Conservation (phyloP, 163 green algal genomes). For the Scenedesmus sp. region DNA sequence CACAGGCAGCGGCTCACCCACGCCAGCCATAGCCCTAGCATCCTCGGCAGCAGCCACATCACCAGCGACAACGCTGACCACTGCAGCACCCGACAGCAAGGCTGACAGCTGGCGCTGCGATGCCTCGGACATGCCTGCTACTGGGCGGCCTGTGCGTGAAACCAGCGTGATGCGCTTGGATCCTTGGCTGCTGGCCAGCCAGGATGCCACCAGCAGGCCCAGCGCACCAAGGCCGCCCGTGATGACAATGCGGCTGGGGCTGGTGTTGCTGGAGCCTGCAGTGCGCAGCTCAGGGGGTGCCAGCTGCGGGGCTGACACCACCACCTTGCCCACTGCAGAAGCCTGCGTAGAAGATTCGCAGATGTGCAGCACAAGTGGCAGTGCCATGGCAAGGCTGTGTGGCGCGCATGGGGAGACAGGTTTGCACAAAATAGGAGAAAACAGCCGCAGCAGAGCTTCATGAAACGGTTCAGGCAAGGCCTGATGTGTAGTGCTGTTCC, state of each 20-base stretch:
- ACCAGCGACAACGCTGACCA: slow-evolving; percentile 39
- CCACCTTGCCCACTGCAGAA: slow-evolving; percentile 90
- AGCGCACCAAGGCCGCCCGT: slow-evolving; percentile 88
- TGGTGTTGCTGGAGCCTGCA: background rate
- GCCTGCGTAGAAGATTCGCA: slow-evolving; percentile 61
- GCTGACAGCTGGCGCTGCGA: slow-evolving; percentile 29
- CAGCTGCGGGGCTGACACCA: slow-evolving; percentile 65
- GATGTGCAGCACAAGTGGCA: background rate
- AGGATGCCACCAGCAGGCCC: slow-evolving; percentile 78
- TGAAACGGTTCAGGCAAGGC: background rate
- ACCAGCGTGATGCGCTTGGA: slow-evolving; percentile 71
- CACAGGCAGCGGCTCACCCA: background rate
- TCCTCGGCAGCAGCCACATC: slow-evolving; percentile 60
- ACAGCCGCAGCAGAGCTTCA: background rate
- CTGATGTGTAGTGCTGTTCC: slow-evolving; percentile 55
- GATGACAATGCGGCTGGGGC: slow-evolving; percentile 65
- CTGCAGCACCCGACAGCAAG: slow-evolving; percentile 20
- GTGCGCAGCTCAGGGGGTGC: background rate
- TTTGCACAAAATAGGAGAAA: background rate
- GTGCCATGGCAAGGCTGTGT: background rate
- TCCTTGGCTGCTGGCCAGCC: slow-evolving; percentile 72
- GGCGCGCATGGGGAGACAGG: too few relatives aligned
- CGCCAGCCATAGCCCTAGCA: background rate
- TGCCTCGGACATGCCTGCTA: background rate
- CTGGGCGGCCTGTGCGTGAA: slow-evolving; percentile 58